These are phyloP conservation scores for Martensiomyces pterosporus DNA, from an alignment of 192 early-diverging fungal genomes.

Conservation along the genomic window DNA sequence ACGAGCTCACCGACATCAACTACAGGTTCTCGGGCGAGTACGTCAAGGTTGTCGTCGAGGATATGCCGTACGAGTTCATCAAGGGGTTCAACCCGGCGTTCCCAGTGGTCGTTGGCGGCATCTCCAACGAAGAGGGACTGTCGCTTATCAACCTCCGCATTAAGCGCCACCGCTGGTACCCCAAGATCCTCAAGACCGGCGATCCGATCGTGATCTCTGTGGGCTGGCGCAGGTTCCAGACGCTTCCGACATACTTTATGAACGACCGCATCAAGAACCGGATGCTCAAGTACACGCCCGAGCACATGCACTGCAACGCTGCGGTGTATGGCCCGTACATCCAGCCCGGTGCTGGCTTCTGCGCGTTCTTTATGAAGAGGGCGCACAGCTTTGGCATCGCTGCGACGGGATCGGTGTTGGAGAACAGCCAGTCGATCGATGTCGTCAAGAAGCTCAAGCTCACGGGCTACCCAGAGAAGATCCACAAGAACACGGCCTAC, in stretches of 20 bases:
- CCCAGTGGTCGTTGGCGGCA: constrained; percentile 89
- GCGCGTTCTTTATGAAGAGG: constrained; percentile 58
- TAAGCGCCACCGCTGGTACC: constrained; percentile 97
- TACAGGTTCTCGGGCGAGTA: constrained; percentile 92
- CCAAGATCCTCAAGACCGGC: constrained; percentile 93
- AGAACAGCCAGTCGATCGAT: constrained; percentile 88
- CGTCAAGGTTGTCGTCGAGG: constrained; percentile 83
- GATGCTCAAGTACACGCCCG: constrained; percentile 99
- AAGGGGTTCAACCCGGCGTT: constrained; percentile 84
- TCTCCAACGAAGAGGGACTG: constrained; percentile 86
- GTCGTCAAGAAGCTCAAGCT: constrained; percentile 99
- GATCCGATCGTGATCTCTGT: constrained; percentile 97
- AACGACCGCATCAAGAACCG: constrained; percentile 90
- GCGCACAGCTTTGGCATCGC: constrained; percentile 91
- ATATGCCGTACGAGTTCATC: constrained; percentile 94
- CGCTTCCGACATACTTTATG: constrained; percentile 89
- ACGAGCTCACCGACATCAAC: constrained; percentile 79
- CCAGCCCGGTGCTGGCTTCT: constrained; percentile 95
- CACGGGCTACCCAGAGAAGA: constrained; percentile 89
- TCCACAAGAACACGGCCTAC: constrained; percentile 97
- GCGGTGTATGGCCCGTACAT: constrained; percentile 94
- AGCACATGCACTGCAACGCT: constrained; percentile 99
- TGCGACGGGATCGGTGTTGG: constrained; percentile 93
- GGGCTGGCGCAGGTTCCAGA: constrained; percentile 98
- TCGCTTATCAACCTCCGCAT: constrained; percentile 94